phyloP scores from a whole-genome alignment of 2,329 filamentous ascomycete species.

The Tolypocladium tundrense region DNA sequence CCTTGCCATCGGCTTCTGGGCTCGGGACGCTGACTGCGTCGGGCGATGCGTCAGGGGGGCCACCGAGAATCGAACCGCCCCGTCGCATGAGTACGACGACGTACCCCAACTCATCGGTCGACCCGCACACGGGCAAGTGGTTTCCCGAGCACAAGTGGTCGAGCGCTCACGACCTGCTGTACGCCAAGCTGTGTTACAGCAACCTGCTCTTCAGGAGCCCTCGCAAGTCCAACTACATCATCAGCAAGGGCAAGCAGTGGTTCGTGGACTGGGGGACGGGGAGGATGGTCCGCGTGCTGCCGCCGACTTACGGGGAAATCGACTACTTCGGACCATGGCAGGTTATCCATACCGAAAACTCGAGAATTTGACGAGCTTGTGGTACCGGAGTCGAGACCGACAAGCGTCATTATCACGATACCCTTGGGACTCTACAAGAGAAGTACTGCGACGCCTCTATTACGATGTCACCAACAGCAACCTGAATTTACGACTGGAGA shows the following conservation, averaged over 20 bases:
- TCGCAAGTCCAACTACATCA: slow-evolving; percentile 46
- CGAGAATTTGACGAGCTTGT: slow-evolving; percentile 24
- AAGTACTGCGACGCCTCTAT: neutral
- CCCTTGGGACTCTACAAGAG: neutral
- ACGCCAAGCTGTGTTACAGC: slow-evolving; percentile 51
- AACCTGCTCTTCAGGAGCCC: slow-evolving; percentile 46
- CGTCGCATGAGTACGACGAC: slow-evolving; percentile 34
- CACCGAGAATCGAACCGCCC: slow-evolving; percentile 19
- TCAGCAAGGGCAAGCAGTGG: slow-evolving; percentile 47
- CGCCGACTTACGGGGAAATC: slow-evolving; percentile 43
- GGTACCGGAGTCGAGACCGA: neutral
- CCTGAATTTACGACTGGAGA: neutral
- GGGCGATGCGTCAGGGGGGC: slow-evolving; percentile 8
- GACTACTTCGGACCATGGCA: slow-evolving; percentile 40
- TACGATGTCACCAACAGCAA: neutral
- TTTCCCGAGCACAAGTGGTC: slow-evolving; percentile 45
- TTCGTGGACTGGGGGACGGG: slow-evolving; percentile 50
- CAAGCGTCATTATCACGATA: neutral
- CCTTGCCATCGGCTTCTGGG: neutral
- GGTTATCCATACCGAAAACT: slow-evolving; percentile 38
- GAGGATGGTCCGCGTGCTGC: slow-evolving; percentile 40
- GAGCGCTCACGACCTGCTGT: slow-evolving; percentile 44
- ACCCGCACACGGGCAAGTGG: slow-evolving; percentile 45
- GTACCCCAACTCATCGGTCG: slow-evolving; percentile 33
- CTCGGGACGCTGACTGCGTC: neutral